Conservation (phyloP, 192 early-diverging fungal species). For the Entrophospora sp. region DNA sequence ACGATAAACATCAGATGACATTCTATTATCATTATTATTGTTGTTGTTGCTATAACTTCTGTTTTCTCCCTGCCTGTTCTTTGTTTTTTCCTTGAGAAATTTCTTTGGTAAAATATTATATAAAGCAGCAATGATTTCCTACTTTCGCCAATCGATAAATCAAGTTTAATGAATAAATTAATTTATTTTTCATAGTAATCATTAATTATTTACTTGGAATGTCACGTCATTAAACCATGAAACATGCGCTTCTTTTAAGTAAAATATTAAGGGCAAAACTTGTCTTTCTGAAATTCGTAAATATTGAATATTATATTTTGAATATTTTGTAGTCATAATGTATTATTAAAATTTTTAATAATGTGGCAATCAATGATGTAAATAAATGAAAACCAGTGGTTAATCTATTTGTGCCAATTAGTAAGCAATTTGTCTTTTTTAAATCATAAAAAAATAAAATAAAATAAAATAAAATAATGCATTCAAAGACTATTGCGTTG, state of each 20-base stretch:
- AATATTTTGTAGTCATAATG: too few species aligned
- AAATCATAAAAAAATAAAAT: too few species aligned
- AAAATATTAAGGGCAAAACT: slow-evolving; percentile 5
- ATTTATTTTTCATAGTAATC: background rate
- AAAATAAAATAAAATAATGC: too few species aligned
- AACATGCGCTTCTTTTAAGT: slow-evolving; percentile 2
- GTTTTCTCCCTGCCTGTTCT: background rate
- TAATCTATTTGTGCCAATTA: too few species aligned
- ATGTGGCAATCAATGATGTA: too few species aligned
- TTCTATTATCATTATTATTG: too few species aligned
- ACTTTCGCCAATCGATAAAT: background rate
- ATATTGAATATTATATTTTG: background rate
- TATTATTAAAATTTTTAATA: too few species aligned
- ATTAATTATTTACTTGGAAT: background rate
- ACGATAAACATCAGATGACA: too few species aligned
- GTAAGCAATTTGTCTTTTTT: too few species aligned
- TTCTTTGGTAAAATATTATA: slow-evolving; percentile 3
- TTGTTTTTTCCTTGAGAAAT: slow-evolving; percentile 1
- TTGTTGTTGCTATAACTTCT: too few species aligned
- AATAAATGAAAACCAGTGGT: too few species aligned
- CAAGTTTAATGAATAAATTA: background rate
- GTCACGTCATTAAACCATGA: slow-evolving; percentile 8
- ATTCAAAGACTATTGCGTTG: too few species aligned
- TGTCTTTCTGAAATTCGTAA: slow-evolving; percentile 14
- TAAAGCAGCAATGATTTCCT: slow-evolving; percentile 12